Evolutionary conservation across 768 basidiomycete species (phyloP), one percentile per base, ranked within the genome.

Genomic region (Collybiopsis confluens): DNA sequence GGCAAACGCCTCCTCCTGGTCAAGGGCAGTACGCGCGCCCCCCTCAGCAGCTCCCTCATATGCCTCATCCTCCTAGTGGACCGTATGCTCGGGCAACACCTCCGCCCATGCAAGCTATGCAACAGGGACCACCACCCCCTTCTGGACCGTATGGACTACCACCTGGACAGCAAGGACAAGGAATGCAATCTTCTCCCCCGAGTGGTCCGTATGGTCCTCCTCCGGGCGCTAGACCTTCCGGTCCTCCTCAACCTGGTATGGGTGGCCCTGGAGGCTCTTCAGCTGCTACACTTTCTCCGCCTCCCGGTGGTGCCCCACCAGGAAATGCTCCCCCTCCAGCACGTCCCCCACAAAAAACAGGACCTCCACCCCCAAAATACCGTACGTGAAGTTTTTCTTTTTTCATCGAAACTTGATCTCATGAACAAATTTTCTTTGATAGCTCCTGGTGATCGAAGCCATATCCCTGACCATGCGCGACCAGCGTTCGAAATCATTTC

Each of bases 371-470:
- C 61, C 77, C 70, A 18, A 72, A 72, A 66, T 80, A 79, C 61
- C 76, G 78, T 79, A 58, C 70, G 66, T 70, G 8, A 62, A 64
- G 28, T 57, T 59, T 5, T 64, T 69, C 47, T 62, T 68, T n/a
- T 45, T 61, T 38, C 27, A 24, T 7, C 45, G 8, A 16, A 18
- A 37, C 1, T 40, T 46, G 10, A 16, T 3, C 18, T 7, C 20
- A 9, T 64, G 26, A 61, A 21, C 35, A 24, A 18, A 38, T 1
- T 58, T 66, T 23, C 6, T 33, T 33, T 33, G 30, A 33, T 6
- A 96, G 93, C 95, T 41, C 77, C 85, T 47, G 95, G 95, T 52
- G 95, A 98, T 66, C 79, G 94, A 24, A 82, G 80, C n/a, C 95
- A 97, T 67, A 97, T 98, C 50, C 88, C 93, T 1, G 83, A 86